Evolutionary conservation across 495 filamentous ascomycete species (phyloP), one percentile per base, ranked within the genome.

Genomic region (Aspergillus sparsus): DNA sequence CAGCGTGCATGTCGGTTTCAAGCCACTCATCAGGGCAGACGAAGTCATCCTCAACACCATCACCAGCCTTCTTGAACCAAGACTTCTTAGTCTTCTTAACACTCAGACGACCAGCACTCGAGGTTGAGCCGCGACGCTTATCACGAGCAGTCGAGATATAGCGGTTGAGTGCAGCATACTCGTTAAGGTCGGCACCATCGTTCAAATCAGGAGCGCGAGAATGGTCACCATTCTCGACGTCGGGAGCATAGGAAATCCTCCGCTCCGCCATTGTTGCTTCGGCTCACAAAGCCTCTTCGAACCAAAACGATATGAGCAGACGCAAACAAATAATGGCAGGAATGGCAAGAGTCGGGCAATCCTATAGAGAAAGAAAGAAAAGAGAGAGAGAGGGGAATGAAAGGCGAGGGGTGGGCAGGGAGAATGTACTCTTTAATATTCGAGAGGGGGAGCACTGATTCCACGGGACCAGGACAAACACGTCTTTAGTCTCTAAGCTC

Each of bases 21-120:
- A 91, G 76, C 89, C 88, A 91, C 47, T 90, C 86, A 34, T 86
- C 84, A 31, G 88, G 87, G 52, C 80, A 79, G 53, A 85, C 81
- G 65, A 85, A 83, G 53, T 62, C 73, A 15, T 75, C 77, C 35
- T 72, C 62, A 15, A 62, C 64, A 49, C 63, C 65, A 32, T 73
- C 74, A 16, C 58, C 60, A 60, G 62, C 59, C 53, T 76, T 74
- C 58, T 74, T 70, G 77, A 83, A 85, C 75, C 75, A 83, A 45
- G 79, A 77, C 68, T 76, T 78, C 73, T 84, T 84, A 64, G 72
- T 69, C 58, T 71, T 68, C 68, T 75, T 68, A 35, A 62, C 59
- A 70, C 73, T 75, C 36, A 71, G 62, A 57, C 69, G 75, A 60
- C 63, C 81, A 60, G 78, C 83, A 56, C 74, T 80, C 57, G 81